Percentiles rank a stretch among this genome's conserved stretches.
phyloP scores from a whole-genome alignment of 1,284 basidiomycete genomes.

The Tremellales sp. region DNA sequence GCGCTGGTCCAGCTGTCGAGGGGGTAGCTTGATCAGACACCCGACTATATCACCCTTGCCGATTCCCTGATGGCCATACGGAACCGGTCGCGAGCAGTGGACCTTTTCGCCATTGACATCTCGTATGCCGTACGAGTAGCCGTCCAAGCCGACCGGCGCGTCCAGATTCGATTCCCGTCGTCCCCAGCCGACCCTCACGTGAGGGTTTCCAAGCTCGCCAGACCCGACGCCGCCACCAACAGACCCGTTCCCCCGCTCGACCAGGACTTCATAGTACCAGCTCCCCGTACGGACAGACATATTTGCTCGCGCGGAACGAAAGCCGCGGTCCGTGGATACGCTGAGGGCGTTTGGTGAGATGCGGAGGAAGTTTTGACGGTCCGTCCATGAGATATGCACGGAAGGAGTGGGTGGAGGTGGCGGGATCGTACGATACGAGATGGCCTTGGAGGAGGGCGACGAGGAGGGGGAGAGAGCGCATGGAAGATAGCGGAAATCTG shows the following conservation, averaged over 20 bases:
- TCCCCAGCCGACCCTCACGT: slow-evolving; percentile 88
- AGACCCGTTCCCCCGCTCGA: slow-evolving; percentile 62
- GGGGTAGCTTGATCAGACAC: slow-evolving; percentile 64
- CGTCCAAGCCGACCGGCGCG: slow-evolving; percentile 88
- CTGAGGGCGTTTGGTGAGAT: slow-evolving; percentile 76
- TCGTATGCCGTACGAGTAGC: slow-evolving; percentile 85
- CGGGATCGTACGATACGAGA: slow-evolving; percentile 46
- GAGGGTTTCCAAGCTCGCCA: slow-evolving; percentile 49
- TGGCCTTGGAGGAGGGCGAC: slow-evolving; percentile 32
- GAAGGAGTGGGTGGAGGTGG: slow-evolving; percentile 30
- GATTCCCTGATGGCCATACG: slow-evolving; percentile 68
- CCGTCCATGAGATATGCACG: slow-evolving; percentile 51
- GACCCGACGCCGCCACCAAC: slow-evolving; percentile 51
- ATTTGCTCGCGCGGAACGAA: slow-evolving; percentile 83
- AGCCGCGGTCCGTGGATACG: slow-evolving; percentile 80
- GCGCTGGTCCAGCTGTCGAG: slow-evolving; percentile 58
- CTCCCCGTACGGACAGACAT: slow-evolving; percentile 82
- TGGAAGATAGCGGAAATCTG: slow-evolving; percentile 49
- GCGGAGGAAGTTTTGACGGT: slow-evolving; percentile 59
- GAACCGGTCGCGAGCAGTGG: slow-evolving; percentile 70
- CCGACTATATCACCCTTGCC: slow-evolving; percentile 84
- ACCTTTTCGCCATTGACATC: slow-evolving; percentile 92
- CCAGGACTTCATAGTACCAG: slow-evolving; percentile 90
- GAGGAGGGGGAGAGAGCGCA: slow-evolving; percentile 47
- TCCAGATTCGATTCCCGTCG: slow-evolving; percentile 88